A percentile compares a stretch with the other conserved stretches of the same genome.
phyloP scores from a whole-genome alignment of 2,329 filamentous ascomycete genomes.

The Cyphellophora attinorum region DNA sequence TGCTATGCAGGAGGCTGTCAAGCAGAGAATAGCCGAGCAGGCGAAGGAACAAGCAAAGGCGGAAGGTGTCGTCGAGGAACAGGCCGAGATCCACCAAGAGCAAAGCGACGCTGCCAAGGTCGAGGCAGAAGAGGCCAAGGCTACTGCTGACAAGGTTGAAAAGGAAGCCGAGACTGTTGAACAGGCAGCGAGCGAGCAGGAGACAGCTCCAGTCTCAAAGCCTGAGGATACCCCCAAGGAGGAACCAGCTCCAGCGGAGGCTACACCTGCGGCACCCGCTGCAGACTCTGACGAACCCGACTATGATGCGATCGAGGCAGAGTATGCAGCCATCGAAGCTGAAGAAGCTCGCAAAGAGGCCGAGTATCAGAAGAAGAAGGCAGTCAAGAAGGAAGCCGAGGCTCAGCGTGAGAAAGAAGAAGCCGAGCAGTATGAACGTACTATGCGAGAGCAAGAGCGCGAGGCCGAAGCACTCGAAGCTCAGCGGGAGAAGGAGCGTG shows the following conservation, averaged over 20 bases:
- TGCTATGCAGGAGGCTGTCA: slow-evolving; percentile 53
- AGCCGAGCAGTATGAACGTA: slow-evolving; percentile 32
- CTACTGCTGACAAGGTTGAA: slow-evolving; percentile 17
- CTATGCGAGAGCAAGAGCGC: slow-evolving; percentile 38
- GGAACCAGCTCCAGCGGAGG: slow-evolving; percentile 15
- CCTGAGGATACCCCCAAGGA: slow-evolving; percentile 7
- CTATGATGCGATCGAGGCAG: slow-evolving; percentile 36
- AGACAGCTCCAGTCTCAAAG: slow-evolving; percentile 29
- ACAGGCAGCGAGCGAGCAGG: slow-evolving; percentile 30
- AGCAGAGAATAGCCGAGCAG: slow-evolving; percentile 47
- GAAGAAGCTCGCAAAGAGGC: slow-evolving; percentile 35
- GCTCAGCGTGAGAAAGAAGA: slow-evolving; percentile 38
- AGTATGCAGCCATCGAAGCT: slow-evolving; percentile 36
- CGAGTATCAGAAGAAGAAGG: slow-evolving; percentile 59
- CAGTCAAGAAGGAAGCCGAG: slow-evolving; percentile 56
- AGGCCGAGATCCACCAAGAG: slow-evolving; percentile 31
- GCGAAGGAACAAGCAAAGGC: slow-evolving; percentile 35
- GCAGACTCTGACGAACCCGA: slow-evolving; percentile 32
- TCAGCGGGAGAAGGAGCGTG: slow-evolving; percentile 32
- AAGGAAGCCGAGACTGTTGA: slow-evolving; percentile 32
- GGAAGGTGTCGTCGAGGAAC: slow-evolving; percentile 24
- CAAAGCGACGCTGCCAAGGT: slow-evolving; percentile 28
- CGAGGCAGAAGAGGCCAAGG: slow-evolving; percentile 16
- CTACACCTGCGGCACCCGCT: slow-evolving; percentile 2
- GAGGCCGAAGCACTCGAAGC: slow-evolving; percentile 39